Evolutionary conservation across 768 basidiomycete genomes (phyloP), one percentile per base, ranked within the genome.

Genomic region (Tricholoma hemisulphureum): DNA sequence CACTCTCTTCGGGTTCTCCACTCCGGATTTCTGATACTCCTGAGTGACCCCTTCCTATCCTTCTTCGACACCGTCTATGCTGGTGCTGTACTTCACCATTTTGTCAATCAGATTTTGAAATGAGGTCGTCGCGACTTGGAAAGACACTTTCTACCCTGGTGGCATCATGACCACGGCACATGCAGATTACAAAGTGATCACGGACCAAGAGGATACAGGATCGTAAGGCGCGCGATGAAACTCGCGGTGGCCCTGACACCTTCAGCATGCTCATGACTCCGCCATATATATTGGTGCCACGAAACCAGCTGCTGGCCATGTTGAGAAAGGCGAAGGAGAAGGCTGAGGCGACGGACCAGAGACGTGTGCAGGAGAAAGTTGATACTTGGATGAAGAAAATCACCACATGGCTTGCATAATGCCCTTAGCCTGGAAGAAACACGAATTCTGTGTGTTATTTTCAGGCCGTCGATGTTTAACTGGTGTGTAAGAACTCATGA

Each of bases 11-110:
- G 29, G 29, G 29, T 31, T 31, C n/a, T n/a, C n/a, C n/a, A n/a
- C n/a, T n/a, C n/a, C 29, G 29, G 29, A 31, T 31, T 31, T 31
- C 29, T 31, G 10, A 31, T 31, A 31, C 5, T 28, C 26, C 35
- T 51, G 43, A 58, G 24, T 60, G 58, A 56, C 65, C 65, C 21
- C 62, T 62, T 45, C 35, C 51, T 39, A 60, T 61, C 24, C 58
- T n/a, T 66, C 48, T 63, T 66, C 43, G 65, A 66, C 34, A 50
- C 56, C 31, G 56, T 61, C 58, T 65, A 61, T 37, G 64, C 64
- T 23, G 41, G 41, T 21, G 58, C n/a, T n/a, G n/a, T n/a, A n/a
- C n/a, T n/a, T n/a, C n/a, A n/a, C n/a, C n/a, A n/a, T n/a, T n/a
- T n/a, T n/a, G n/a, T n/a, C n/a, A n/a, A n/a, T n/a, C n/a, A n/a